A percentile compares a stretch with the other conserved stretches of the same genome.
Evolutionary conservation across 163 green algal species (phyloP).

Genomic region (Chloromonas sp.): DNA sequence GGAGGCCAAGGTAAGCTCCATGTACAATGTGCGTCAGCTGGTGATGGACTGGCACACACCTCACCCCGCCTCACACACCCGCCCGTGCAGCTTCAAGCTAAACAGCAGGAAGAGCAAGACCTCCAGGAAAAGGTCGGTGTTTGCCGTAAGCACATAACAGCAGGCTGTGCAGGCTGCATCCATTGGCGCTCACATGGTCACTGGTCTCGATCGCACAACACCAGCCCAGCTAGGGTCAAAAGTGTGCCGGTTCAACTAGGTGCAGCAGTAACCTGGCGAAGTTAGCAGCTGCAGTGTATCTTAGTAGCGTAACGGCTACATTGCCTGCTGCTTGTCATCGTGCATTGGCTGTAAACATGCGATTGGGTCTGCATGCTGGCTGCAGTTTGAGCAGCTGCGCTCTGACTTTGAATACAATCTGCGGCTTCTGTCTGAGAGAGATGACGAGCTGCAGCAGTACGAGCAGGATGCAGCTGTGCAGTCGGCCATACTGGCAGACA

Average conservation of each 20-base stretch:
- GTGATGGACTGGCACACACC: too few species aligned
- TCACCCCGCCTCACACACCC: neutral
- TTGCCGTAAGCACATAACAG: neutral
- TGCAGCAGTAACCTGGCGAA: too few species aligned
- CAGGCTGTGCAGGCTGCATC: neutral
- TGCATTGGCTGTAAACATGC: too few species aligned
- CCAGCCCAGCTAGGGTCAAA: too few species aligned
- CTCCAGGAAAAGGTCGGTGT: constrained; percentile 9
- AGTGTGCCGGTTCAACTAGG: too few species aligned
- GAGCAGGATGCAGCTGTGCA: constrained; percentile 18
- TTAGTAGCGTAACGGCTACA: too few species aligned
- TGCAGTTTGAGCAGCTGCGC: constrained; percentile 19
- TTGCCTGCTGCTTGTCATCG: too few species aligned
- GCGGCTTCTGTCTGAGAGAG: constrained; percentile 32
- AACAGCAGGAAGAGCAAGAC: constrained; percentile 21
- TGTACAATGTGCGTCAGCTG: too few species aligned
- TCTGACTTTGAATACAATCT: constrained; percentile 44
- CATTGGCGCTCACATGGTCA: neutral
- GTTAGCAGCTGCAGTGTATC: too few species aligned
- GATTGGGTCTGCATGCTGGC: too few species aligned
- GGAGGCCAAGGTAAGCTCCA: constrained; percentile 18
- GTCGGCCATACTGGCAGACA: constrained; percentile 18
- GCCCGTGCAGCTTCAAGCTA: constrained; percentile 6
- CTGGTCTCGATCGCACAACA: too few species aligned
- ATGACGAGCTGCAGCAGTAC: constrained; percentile 34